A percentile compares a stretch with the other conserved stretches of the same genome.
These are phyloP conservation scores for Posidonia australis DNA, from an alignment of 106 monocot species.

Conservation along the genomic window DNA sequence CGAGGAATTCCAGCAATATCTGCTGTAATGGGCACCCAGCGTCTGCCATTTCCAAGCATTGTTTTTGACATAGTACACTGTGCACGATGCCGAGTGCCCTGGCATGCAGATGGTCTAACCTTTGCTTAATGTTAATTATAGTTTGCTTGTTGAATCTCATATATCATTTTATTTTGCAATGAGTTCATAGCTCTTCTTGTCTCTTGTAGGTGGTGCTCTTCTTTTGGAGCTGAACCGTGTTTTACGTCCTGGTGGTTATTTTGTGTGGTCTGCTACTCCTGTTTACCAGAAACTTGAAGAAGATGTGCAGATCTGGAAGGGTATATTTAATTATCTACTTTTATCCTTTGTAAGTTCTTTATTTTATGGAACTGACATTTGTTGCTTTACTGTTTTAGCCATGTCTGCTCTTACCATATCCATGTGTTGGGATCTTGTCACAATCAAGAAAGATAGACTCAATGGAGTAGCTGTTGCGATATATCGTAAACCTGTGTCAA, in stretches of 20 bases:
- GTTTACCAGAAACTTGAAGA: conserved; percentile 91
- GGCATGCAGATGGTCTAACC: conserved; percentile 70
- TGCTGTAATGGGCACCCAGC: conserved; percentile 92
- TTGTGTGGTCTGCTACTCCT: conserved; percentile 98
- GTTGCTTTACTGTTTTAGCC: conserved; percentile 29
- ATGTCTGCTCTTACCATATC: conserved; percentile 71
- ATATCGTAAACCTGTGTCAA: conserved; percentile 65
- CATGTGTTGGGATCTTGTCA: conserved; percentile 88
- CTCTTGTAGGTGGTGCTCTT: conserved; percentile 50
- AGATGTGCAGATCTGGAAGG: conserved; percentile 87
- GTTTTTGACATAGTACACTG: conserved; percentile 86
- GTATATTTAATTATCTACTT: conserved; percentile 12
- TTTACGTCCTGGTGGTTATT: conserved; percentile 81
- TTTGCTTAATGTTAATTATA: conserved; percentile 1
- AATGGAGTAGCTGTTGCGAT: conserved; percentile 70
- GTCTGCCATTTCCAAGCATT: conserved; percentile 66
- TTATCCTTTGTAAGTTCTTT: neutral
- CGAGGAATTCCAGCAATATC: conserved; percentile 94
- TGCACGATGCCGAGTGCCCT: conserved; percentile 93
- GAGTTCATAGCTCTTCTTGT: neutral
- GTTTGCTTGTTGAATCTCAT: neutral
- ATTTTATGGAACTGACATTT: neutral
- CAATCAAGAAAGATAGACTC: conserved; percentile 74
- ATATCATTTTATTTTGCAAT: neutral
- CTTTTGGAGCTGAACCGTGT: conserved; percentile 86